These are phyloP conservation scores for Colletotrichum spinosum DNA, from an alignment of 2,329 filamentous ascomycete species.

Conservation along the genomic window DNA sequence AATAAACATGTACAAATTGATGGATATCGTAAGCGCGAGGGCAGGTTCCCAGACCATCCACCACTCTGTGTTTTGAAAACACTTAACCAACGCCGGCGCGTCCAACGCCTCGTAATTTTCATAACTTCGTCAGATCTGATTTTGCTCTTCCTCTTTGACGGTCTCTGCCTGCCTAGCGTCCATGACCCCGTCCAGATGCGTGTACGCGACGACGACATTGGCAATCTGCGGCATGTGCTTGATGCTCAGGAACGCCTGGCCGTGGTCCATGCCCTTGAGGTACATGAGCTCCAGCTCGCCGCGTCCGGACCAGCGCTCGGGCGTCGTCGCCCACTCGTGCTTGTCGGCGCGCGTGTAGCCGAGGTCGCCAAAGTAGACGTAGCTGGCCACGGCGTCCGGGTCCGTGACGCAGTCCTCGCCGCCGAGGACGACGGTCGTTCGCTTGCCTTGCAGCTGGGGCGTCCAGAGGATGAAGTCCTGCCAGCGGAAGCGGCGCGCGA, in stretches of 20 bases:
- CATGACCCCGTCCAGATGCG: conserved; percentile 19
- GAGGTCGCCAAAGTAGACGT: conserved; percentile 41
- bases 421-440: conserved; percentile 41
- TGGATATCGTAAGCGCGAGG: conserved; percentile 12
- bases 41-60: conserved; percentile 32
- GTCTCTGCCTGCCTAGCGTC: conserved; percentile 19
- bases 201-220: conserved; percentile 30
- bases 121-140: neutral
- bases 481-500: conserved; percentile 79
- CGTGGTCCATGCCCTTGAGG: conserved; percentile 42
- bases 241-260: conserved; percentile 38
- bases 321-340: conserved; percentile 35
- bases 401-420: conserved; percentile 41
- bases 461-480: conserved; percentile 77
- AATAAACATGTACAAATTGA: neutral
- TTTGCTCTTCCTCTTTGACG: conserved; percentile 31
- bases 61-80: neutral
- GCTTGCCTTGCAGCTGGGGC: conserved; percentile 64
- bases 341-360: conserved; percentile 35
- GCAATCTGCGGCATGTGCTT: conserved; percentile 32
- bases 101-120: neutral
- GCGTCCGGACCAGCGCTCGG: conserved; percentile 40
- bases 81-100: neutral
- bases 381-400: conserved; percentile 41
- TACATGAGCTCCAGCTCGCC: conserved; percentile 43